Base-by-base conservation (phyloP, 2,329 filamentous ascomycete genomes). In the Hymenoscyphus fraxineus region DNA sequence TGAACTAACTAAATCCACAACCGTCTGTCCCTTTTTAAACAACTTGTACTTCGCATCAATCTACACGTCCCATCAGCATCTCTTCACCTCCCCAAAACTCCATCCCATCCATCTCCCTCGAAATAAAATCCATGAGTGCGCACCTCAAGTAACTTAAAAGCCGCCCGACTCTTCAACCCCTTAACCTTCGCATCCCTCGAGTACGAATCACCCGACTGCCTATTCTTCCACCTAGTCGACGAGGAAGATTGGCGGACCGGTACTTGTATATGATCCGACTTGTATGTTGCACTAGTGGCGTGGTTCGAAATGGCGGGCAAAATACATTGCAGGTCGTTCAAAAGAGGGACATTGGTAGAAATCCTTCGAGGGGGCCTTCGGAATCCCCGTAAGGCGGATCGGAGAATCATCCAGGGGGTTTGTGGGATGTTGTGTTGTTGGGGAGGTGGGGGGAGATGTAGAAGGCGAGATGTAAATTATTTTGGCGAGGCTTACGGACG, bases 131-230 rank as follows among this genome's bases (percentile, higher is more conserved):
- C 35, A 35, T 10, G 6, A 2, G 6, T 2, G 51, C 60, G 39
- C 74, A 92, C 92, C 82, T 97, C 91, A 19, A 97, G 78, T 10
- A 99, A 81, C 77, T 99, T 99, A 77, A 95, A 97, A 0, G 93
- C 95, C 32, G 95, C 95, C 67, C 95, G 87, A 72, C 92, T 96
- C 78, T 94, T 97, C 64, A 97, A 79, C 0, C 89, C 89, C 69
- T 90, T 84, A 1, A 96, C 87, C 73, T 87, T 90, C 57, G 95
- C 93, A 71, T 90, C 86, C 63, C 85, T 85, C 0, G 89, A 85
- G 75, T 87, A 96, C 19, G 78, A 78, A 78, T 99, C 95, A 51
- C 78, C 83, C 47, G 80, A 80, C 74, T 97, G 93, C 22, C 95
- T 88, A 61, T 84, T 83, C 76, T 92, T 92, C 95, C 95, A 99